These are phyloP conservation scores for Cordyceps fumosorosea DNA, from an alignment of 2,329 filamentous ascomycete genomes.

Conservation along the genomic window DNA sequence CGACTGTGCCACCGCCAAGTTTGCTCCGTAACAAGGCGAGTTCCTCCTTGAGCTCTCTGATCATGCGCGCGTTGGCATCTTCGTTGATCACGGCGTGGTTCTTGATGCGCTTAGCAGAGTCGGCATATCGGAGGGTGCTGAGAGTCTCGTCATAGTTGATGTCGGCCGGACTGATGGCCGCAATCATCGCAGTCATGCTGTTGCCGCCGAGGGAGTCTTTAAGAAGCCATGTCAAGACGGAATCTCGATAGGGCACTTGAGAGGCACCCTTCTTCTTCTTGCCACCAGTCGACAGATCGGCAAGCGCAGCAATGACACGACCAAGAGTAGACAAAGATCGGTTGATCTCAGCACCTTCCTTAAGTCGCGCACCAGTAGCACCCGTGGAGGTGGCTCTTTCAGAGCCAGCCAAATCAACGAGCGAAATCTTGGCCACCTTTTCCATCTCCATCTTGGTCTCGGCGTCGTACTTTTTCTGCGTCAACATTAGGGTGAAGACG, in stretches of 20 bases:
- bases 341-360: constrained; percentile 98
- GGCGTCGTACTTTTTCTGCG: constrained; percentile 82
- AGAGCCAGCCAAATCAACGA: constrained; percentile 96
- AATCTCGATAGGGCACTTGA: constrained; percentile 94
- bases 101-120: constrained; percentile 98
- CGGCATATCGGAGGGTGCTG: constrained; percentile 90
- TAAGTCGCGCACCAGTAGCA: constrained; percentile 87
- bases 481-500: constrained; percentile 93
- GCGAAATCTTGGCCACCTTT: constrained; percentile 94
- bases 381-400: constrained; percentile 96
- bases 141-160: constrained; percentile 99
- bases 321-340: constrained; percentile 91
- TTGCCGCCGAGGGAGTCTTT: constrained; percentile 97
- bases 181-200: constrained; percentile 99
- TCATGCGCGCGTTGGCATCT: constrained; percentile 98
- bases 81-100: constrained; percentile 99
- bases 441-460: constrained; percentile 97
- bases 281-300: constrained; percentile 80
- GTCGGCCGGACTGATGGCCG: constrained; percentile 93
- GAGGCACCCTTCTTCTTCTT: constrained; percentile 65
- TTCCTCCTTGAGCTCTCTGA: constrained; percentile 94
- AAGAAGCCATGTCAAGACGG: constrained; percentile 88
- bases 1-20: constrained; percentile 52
- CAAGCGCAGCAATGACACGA: constrained; percentile 92
- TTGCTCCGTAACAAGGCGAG: constrained; percentile 80